Base-by-base conservation (phyloP, 1,284 basidiomycete species). In the Papiliotrema laurentii region DNA sequence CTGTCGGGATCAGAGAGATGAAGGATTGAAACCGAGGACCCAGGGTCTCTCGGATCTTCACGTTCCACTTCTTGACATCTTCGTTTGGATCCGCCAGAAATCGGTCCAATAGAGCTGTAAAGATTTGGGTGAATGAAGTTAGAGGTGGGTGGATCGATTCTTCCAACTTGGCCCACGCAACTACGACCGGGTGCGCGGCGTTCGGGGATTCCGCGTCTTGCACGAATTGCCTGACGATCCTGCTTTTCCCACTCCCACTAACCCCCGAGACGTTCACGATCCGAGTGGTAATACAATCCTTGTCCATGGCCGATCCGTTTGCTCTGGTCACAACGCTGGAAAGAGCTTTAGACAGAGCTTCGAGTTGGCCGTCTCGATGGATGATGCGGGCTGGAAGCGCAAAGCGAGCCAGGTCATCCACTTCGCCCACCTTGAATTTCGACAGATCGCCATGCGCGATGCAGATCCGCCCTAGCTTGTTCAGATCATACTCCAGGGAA, bases 231-330 rank as follows among this genome's bases (percentile, higher is more conserved):
- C 60, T 54, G 2, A 68, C 57, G 9, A 72, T 45, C 5, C 59
- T 54, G 2, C 55, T 58, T 50, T 73, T 73, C 10, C 71, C 71
- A 16, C 47, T 58, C 1, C 71, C 71, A 5, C 58, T 66, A 5
- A 53, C 41, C 1, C 71, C 71, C 53, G 57, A 68, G 13, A 66
- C 49, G 27, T 56, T 64, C 21, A 70, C 46, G 14, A 62, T 50
- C 6, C 51, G 50, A 5, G 37, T 51, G 10, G 39, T n/a, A 21
- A 18, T 33, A 33, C 30, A 24, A 11, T 5, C 41, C 37, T 18
- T 13, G 43, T 45, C 21, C 16, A 28, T 27, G 22, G 16, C 6
- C 7, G 27, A 36, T 6, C 22, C 38, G 24, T 13, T 22, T 27
- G 28, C 19, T 26, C 35, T 22, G n/a, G 21, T 18, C 45, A 38